Evolutionary conservation across 495 filamentous ascomycete genomes (phyloP).

Genomic region (Parachaetomium inaequale): DNA sequence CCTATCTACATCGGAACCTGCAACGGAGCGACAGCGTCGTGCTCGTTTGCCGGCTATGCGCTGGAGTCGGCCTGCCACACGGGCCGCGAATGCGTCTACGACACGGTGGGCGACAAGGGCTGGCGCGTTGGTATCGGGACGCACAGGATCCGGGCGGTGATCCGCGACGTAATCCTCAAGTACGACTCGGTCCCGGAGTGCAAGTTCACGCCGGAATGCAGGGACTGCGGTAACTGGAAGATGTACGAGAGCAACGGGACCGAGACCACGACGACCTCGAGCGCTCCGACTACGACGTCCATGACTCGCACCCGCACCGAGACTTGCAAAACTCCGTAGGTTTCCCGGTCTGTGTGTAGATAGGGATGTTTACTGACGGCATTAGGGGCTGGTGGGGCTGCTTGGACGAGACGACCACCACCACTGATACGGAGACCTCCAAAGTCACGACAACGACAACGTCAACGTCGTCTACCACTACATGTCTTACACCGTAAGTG

Average conservation of each 20-base stretch:
- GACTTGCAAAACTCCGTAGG: conserved; percentile 76
- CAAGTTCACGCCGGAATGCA: conserved; percentile 66
- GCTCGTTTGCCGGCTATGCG: conserved; percentile 91
- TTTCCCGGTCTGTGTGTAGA: not conserved
- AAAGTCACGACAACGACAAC: conserved; percentile 48
- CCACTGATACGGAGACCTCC: conserved; percentile 40
- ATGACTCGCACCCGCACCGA: conserved; percentile 68
- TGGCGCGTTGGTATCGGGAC: conserved; percentile 84
- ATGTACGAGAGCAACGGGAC: conserved; percentile 88
- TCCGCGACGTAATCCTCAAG: conserved; percentile 74
- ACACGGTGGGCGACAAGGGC: conserved; percentile 82
- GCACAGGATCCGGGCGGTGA: conserved; percentile 81
- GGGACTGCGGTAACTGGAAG: conserved; percentile 91
- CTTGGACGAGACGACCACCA: conserved; percentile 58
- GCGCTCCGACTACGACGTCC: conserved; percentile 50
- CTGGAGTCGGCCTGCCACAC: conserved; percentile 89
- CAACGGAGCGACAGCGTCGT: conserved; percentile 80
- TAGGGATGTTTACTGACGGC: conserved; percentile 9
- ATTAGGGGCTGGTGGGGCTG: conserved; percentile 69
- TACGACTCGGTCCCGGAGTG: conserved; percentile 79
- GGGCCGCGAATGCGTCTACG: conserved; percentile 81
- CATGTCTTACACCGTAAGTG: conserved; percentile 54
- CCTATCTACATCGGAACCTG: conserved; percentile 93
- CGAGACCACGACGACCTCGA: conserved; percentile 63
- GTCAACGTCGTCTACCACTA: conserved; percentile 44